Conservation (phyloP, 2,329 filamentous ascomycete genomes). For the Zymoseptoria ardabiliae region DNA sequence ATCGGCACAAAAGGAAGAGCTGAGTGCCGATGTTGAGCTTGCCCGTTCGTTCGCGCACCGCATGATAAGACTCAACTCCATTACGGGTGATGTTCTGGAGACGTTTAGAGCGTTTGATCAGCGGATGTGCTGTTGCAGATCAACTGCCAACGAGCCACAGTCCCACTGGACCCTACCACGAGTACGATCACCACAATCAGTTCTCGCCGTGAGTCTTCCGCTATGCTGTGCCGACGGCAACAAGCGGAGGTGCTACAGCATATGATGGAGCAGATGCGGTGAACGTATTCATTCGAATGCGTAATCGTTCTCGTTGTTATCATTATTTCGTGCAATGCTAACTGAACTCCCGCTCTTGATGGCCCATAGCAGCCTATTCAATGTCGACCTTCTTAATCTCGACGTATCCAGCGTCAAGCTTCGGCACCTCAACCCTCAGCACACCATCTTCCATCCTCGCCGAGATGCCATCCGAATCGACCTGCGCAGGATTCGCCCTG, state of each 20-base stretch:
- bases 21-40: not conserved
- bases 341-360: not conserved
- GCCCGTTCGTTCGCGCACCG: no score
- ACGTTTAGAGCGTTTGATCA: not conserved
- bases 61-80: not conserved
- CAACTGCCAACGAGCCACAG: not conserved
- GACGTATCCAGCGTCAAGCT: slow-evolving; percentile 57
- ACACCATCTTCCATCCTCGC: slow-evolving; percentile 76
- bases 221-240: no score
- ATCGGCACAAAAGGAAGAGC: not conserved
- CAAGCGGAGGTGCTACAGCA: no score
- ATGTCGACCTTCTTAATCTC: slow-evolving; percentile 48
- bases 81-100: not conserved
- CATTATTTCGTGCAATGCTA: not conserved
- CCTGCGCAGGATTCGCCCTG: slow-evolving; percentile 48
- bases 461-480: slow-evolving; percentile 61
- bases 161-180: no score
- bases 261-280: not conserved
- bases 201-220: no score
- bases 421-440: slow-evolving; percentile 68
- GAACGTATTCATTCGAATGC: not conserved
- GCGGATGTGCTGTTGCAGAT: not conserved
- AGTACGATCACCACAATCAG: no score
- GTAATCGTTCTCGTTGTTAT: not conserved
- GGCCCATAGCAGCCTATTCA: slow-evolving; percentile 29